Evolutionary conservation across 106 monocot genomes (phyloP).

Genomic region (Phalaenopsis equestris): DNA sequence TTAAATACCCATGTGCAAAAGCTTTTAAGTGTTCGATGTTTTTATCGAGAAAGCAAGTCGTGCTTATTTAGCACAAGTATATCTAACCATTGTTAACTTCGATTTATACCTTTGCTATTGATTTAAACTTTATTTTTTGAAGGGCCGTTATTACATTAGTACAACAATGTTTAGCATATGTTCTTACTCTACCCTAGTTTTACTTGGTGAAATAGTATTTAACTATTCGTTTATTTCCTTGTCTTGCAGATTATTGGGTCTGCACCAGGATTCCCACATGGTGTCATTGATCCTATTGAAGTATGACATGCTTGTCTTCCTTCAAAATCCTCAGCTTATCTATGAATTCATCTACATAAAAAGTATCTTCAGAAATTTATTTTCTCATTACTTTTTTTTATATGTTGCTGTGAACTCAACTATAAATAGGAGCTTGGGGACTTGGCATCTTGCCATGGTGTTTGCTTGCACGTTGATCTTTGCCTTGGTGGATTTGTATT

Average conservation of each 20-base stretch:
- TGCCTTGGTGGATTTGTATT: conserved; percentile 99
- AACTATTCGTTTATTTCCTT: neutral
- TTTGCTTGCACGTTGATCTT: conserved; percentile 91
- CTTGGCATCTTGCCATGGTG: conserved; percentile 56
- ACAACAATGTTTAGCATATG: neutral
- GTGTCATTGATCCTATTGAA: conserved; percentile 87
- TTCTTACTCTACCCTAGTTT: neutral
- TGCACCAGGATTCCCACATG: conserved; percentile 93
- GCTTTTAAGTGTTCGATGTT: neutral
- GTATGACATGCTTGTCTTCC: conserved; percentile 29
- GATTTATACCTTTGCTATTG: neutral
- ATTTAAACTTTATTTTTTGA: neutral
- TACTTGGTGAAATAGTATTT: neutral
- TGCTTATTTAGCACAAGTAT: neutral
- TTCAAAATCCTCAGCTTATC: neutral
- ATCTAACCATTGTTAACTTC: neutral
- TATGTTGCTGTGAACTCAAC: neutral
- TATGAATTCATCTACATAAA: neutral
- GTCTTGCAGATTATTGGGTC: conserved; percentile 75
- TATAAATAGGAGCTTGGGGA: conserved; percentile 73
- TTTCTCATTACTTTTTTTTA: neutral
- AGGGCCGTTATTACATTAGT: neutral
- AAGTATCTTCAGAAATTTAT: neutral
- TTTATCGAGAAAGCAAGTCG: neutral
- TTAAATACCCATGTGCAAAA: neutral